Evolutionary conservation across 2,329 filamentous ascomycete species (phyloP), one percentile per base, ranked within the genome.

Genomic region (Apiospora pterosperma): DNA sequence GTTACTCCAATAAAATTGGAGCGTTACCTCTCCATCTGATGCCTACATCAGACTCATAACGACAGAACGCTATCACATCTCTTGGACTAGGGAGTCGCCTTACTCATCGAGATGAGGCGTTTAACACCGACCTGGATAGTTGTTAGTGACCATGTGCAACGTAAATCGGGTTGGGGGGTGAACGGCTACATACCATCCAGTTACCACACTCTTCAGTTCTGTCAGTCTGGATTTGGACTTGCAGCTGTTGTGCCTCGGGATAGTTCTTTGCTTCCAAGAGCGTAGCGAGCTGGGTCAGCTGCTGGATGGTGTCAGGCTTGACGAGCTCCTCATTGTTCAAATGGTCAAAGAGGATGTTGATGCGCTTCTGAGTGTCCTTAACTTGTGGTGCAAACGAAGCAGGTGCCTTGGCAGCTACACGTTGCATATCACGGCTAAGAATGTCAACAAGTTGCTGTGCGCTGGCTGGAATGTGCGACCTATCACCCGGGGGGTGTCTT

Each of bases 321-420:
- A 98, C 83, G 44, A 97, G 82, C 73, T 98, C 94, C 74, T 94
- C 91, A 70, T 98, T 98, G 84, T 98, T 99, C 59, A 99, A 84
- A 77, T 97, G 93, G 75, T 99, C 95, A 76, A 97, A 98, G n/a
- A 99, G 82, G 61, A 97, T 89, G 72, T 92, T 92, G 65, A 99
- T 85, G 34, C 96, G 89, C 80, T 97, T 97, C 76, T 97, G 92
- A 2, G 94, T 96, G 76, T 98, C 96, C 72, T 93, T 92, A 23
- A 99, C 93, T 76, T 98, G 94, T 16, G 89, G 85, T 68, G 92
- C 90, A 80, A 96, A 97, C 19, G 90, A 89, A n/a, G 90, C 83
- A 21, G 96, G 96, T 0, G 96, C 96, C 70, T 92, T 91, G 36
- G 89, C 81, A 66, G 94, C 94, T 63, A 99, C 92, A 38, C 93